Conservation (phyloP, 2,329 filamentous ascomycete genomes). For the Cercospora citrullina region DNA sequence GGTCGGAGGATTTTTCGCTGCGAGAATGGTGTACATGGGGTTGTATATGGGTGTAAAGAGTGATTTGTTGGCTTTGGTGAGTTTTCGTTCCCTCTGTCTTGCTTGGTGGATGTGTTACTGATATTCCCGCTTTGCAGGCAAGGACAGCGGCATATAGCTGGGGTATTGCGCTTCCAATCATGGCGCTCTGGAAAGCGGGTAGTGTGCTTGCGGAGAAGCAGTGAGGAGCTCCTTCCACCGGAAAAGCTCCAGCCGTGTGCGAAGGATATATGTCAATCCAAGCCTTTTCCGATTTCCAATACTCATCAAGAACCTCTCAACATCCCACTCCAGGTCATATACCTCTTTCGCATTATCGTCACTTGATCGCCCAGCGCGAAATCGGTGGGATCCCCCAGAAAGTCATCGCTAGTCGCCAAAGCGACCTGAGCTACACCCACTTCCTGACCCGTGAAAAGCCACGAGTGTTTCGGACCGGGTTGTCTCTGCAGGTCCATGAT, state of each 20-base stretch:
- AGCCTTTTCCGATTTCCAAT: too few species aligned
- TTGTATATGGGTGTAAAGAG: constrained; percentile 29
- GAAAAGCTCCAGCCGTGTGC: background rate
- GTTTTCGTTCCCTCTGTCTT: background rate
- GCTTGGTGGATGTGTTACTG: background rate
- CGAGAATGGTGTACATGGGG: constrained; percentile 28
- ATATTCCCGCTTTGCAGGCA: constrained; percentile 9
- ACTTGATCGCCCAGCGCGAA: too few species aligned
- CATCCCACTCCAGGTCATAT: constrained; percentile 16
- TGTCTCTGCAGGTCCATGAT: constrained; percentile 36
- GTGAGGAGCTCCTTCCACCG: background rate
- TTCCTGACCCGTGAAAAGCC: constrained; percentile 34
- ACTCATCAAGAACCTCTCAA: constrained; percentile 11
- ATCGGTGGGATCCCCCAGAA: constrained; percentile 26
- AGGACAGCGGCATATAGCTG: constrained; percentile 31
- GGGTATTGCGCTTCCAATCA: constrained; percentile 31
- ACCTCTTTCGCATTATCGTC: constrained; percentile 20
- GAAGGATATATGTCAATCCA: background rate
- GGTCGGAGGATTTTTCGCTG: constrained; percentile 28
- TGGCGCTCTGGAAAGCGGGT: constrained; percentile 30
- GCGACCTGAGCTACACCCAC: constrained; percentile 30
- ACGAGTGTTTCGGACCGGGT: constrained; percentile 30
- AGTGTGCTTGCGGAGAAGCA: constrained; percentile 3
- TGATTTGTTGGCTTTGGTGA: constrained; percentile 27
- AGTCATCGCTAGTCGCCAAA: constrained; percentile 25